Base-by-base conservation (phyloP, 2,329 filamentous ascomycete genomes). In the Cadophora sp. region DNA sequence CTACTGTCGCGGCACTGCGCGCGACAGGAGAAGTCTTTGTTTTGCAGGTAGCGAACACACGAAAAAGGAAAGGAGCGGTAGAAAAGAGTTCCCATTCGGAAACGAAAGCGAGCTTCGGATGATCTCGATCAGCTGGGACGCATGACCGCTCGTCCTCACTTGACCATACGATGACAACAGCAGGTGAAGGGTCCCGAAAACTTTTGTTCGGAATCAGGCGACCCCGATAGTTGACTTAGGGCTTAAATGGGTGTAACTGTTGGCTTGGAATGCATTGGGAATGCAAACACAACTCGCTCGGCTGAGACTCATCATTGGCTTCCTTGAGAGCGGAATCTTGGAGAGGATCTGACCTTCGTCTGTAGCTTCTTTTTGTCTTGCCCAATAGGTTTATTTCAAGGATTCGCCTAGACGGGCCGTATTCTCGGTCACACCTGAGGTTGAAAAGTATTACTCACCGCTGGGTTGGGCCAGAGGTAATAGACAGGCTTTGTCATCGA, bases 291-390 rank as follows among this genome's bases (percentile, higher is more conserved):
- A 14, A 11, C 29, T 40, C 22, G 55, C 55, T 37, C 27, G 19
- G 29, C 31, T 58, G 19, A 12, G 19, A 12, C n/a, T 40, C 16
- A 29, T 24, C 29, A 58, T 58, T 58, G 29, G 55, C n/a, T n/a
- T 7, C 19, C 55, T 37, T 6, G 19, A 24, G 16, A 37, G 37
- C 31, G 22, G 55, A 7, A 58, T 58, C 55, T 58, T 22, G 29
- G 55, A 37, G 55, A 58, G 31, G 29, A 58, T 58, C 55, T 16
- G 55, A 58, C 24, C 37, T 29, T 48, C 37, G 4, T 29, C 24
- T 19, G 22, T 19, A 11, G 37, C 58, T 19, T 12, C 37, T 61
- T 61, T 46, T 34, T 48, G 37, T 9, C n/a, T 16, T n/a, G 24
- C n/a, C 26, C 37, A 61, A 46, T 61, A 4, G 14, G n/a, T 46